Evolutionary conservation across 2,329 filamentous ascomycete species (phyloP).

Genomic region (Lachnellula willkommii): DNA sequence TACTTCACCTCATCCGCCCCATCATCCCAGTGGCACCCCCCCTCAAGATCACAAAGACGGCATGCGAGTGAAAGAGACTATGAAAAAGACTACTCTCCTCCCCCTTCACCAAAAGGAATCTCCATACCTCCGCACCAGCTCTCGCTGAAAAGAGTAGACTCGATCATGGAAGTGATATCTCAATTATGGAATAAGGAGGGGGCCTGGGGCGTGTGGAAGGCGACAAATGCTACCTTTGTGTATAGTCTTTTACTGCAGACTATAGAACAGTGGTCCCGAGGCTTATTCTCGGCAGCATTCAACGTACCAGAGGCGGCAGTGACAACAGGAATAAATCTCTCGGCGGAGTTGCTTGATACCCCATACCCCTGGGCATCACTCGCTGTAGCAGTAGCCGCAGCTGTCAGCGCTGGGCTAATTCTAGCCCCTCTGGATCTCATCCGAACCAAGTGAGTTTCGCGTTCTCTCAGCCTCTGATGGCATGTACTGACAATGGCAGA

Average conservation of each 20-base stretch:
- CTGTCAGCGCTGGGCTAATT: conserved; percentile 68
- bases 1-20: conserved; percentile 70
- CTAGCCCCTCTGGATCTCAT: conserved; percentile 86
- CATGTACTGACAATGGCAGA: conserved; percentile 39
- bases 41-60: conserved; percentile 34
- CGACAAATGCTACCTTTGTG: conserved; percentile 85
- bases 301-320: conserved; percentile 82
- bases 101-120: conserved; percentile 36
- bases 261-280: conserved; percentile 86
- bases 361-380: conserved; percentile 79
- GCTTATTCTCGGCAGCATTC: conserved; percentile 81
- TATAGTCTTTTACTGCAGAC: conserved; percentile 83
- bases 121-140: conserved; percentile 52
- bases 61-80: conserved; percentile 25
- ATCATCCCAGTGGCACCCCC: conserved; percentile 36
- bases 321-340: conserved; percentile 35
- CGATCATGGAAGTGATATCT: conserved; percentile 77
- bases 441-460: conserved; percentile 56
- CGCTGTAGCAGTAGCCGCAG: conserved; percentile 60
- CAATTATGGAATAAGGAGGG: conserved; percentile 88
- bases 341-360: conserved; percentile 67
- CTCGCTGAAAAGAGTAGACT: conserved; percentile 67
- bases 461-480: background rate
- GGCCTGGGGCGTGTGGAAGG: conserved; percentile 90
- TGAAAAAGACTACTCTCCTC: conserved; percentile 25